These are phyloP conservation scores for Lichtheimia hyalospora DNA, from an alignment of 371 early-diverging fungal species.

Conservation along the genomic window DNA sequence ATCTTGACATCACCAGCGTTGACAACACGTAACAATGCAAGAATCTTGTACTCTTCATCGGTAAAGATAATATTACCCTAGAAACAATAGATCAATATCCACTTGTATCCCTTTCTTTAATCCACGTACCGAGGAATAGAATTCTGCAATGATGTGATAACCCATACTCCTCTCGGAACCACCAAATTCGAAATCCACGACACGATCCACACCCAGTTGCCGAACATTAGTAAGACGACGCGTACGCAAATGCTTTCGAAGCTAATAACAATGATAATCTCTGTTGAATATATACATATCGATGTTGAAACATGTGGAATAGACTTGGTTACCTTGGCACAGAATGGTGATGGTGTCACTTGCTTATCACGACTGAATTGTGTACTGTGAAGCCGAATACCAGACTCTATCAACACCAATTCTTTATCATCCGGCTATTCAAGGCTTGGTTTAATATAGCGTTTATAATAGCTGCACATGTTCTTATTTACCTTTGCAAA, in stretches of 20 bases:
- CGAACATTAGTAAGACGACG: constrained; percentile 78
- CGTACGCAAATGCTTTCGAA: constrained; percentile 90
- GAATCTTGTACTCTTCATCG: constrained; percentile 82
- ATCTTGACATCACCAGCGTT: constrained; percentile 74
- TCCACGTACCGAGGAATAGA: constrained; percentile 80
- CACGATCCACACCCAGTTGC: constrained; percentile 92
- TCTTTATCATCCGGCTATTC: constrained; percentile 81
- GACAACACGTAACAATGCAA: constrained; percentile 86
- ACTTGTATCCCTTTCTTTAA: neutral
- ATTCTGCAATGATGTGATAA: constrained; percentile 92
- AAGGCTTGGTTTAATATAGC: too few species aligned
- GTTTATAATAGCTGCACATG: too few species aligned
- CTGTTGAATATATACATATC: too few species aligned
- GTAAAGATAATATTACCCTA: constrained; percentile 96
- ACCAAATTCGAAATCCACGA: constrained; percentile 91
- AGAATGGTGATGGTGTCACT: constrained; percentile 83
- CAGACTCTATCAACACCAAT: constrained; percentile 90
- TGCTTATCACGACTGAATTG: constrained; percentile 86
- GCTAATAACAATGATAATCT: constrained; percentile 27
- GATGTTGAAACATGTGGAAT: neutral
- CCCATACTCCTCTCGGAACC: constrained; percentile 66
- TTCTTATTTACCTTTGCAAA: constrained; percentile 70
- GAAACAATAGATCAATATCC: neutral
- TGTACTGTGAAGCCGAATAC: constrained; percentile 92
- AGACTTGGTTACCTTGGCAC: constrained; percentile 65